A percentile compares a stretch with the other conserved stretches of the same genome.
These are phyloP conservation scores for Ceratobasidium sp. DNA, from an alignment of 1,284 basidiomycete species.

Conservation along the genomic window DNA sequence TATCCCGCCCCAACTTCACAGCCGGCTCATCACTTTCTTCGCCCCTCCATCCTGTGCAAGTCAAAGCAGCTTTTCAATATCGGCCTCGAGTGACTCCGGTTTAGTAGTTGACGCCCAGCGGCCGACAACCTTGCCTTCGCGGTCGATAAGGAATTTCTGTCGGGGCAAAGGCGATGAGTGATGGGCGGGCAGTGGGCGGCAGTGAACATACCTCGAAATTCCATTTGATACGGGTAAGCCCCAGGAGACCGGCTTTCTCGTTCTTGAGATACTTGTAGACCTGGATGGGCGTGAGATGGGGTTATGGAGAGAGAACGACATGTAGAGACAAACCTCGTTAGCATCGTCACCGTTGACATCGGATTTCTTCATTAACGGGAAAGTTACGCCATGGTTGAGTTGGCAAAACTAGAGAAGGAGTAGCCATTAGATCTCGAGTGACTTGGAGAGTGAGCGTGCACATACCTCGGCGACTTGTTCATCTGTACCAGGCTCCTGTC, in stretches of 20 bases:
- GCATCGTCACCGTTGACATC: slow-evolving; percentile 85
- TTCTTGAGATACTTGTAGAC: slow-evolving; percentile 88
- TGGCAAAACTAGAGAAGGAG: slow-evolving; percentile 44
- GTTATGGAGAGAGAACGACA: background rate
- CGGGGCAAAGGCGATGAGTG: slow-evolving; percentile 60
- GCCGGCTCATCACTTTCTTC: background rate
- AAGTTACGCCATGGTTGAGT: slow-evolving; percentile 81
- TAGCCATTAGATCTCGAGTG: background rate
- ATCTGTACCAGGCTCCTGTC: slow-evolving; percentile 75
- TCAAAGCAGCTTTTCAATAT: slow-evolving; percentile 63
- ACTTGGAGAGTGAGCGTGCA: background rate
- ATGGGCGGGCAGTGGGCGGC: background rate
- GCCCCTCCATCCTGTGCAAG: background rate
- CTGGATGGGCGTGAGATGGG: slow-evolving; percentile 49
- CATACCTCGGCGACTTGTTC: slow-evolving; percentile 63
- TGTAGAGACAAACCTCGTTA: slow-evolving; percentile 44
- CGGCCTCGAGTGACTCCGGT: slow-evolving; percentile 69
- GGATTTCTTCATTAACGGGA: slow-evolving; percentile 88
- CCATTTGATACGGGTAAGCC: slow-evolving; percentile 75
- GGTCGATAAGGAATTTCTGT: slow-evolving; percentile 52
- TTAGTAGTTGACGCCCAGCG: slow-evolving; percentile 83
- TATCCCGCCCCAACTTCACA: background rate
- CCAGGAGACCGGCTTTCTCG: slow-evolving; percentile 75
- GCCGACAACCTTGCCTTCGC: slow-evolving; percentile 70
- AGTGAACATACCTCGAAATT: slow-evolving; percentile 56